Conservation (phyloP, 352 stramenopile genomes). For the Elongisporangium prolatum region DNA sequence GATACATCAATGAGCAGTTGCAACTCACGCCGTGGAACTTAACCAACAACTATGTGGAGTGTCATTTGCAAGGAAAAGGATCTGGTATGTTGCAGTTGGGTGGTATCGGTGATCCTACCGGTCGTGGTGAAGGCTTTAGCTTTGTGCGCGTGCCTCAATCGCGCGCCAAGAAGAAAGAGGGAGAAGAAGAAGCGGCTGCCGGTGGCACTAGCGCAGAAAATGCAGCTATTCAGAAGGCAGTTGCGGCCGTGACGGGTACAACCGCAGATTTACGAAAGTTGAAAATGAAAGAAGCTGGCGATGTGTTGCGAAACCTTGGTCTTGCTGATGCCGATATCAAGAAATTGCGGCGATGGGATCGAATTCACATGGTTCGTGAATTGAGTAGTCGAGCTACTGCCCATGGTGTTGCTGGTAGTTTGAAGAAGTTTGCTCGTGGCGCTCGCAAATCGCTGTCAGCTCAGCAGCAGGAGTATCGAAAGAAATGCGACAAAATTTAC, state of each 20-base stretch:
- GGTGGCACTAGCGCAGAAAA: slow-evolving; percentile 41
- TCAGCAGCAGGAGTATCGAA: slow-evolving; percentile 82
- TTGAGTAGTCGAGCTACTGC: slow-evolving; percentile 71
- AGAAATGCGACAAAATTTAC: slow-evolving; percentile 84
- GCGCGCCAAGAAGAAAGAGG: slow-evolving; percentile 79
- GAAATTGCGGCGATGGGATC: slow-evolving; percentile 78
- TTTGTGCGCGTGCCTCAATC: slow-evolving; percentile 77
- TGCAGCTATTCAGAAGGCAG: slow-evolving; percentile 67
- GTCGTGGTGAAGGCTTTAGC: slow-evolving; percentile 80
- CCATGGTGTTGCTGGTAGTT: slow-evolving; percentile 57
- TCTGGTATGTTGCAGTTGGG: slow-evolving; percentile 76
- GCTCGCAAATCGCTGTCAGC: slow-evolving; percentile 75
- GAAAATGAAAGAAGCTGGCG: slow-evolving; percentile 83
- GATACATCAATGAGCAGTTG: slow-evolving; percentile 77
- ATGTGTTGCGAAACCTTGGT: slow-evolving; percentile 76
- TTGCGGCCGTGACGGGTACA: slow-evolving; percentile 75
- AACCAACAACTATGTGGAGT: slow-evolving; percentile 85
- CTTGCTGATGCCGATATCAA: slow-evolving; percentile 78
- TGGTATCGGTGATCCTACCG: slow-evolving; percentile 77
- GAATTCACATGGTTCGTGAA: slow-evolving; percentile 77
- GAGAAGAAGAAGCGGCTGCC: slow-evolving; percentile 46
- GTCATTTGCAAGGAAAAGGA: slow-evolving; percentile 80
- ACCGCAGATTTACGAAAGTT: slow-evolving; percentile 82
- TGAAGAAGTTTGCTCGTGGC: slow-evolving; percentile 80
- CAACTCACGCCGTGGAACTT: slow-evolving; percentile 82